Conservation (phyloP, 768 basidiomycete genomes). For the Serpula lacrymans region DNA sequence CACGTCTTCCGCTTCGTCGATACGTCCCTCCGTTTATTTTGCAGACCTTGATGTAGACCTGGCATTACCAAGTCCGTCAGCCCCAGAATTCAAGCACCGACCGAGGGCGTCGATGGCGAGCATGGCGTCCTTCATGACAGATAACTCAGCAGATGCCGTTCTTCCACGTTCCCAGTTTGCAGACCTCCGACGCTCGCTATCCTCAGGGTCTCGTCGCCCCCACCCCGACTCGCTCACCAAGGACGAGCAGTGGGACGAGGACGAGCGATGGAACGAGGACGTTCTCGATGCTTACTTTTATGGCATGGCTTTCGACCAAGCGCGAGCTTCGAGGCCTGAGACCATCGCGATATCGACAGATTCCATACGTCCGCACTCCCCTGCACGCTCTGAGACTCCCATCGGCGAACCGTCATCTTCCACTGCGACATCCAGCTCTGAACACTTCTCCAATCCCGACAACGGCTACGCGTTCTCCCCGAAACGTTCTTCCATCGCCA, state of each 20-base stretch:
- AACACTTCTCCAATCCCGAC: not conserved
- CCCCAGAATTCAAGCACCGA: conserved; percentile 11
- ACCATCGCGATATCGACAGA: conserved; percentile 17
- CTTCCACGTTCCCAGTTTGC: conserved; percentile 34
- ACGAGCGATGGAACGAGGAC: conserved; percentile 27
- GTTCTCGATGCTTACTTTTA: conserved; percentile 40
- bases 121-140: conserved; percentile 55
- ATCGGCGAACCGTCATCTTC: conserved; percentile 6
- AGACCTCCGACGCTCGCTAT: conserved; percentile 14
- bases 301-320: conserved; percentile 24
- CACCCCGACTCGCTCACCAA: conserved; percentile 12
- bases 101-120: conserved; percentile 47
- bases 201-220: conserved; percentile 12
- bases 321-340: too few species aligned
- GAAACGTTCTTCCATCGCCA: conserved; percentile 25
- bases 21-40: conserved; percentile 20
- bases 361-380: conserved; percentile 14
- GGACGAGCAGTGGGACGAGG: conserved; percentile 14
- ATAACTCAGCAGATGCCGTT: conserved; percentile 55
- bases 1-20: conserved; percentile 24
- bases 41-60: conserved; percentile 29
- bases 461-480: conserved; percentile 8
- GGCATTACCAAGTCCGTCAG: conserved; percentile 16
- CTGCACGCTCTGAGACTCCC: conserved; percentile 19
- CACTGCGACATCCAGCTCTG: conserved; percentile 2